Conservation (phyloP, 352 stramenopile genomes). For the Thraustochytrium striatum region DNA sequence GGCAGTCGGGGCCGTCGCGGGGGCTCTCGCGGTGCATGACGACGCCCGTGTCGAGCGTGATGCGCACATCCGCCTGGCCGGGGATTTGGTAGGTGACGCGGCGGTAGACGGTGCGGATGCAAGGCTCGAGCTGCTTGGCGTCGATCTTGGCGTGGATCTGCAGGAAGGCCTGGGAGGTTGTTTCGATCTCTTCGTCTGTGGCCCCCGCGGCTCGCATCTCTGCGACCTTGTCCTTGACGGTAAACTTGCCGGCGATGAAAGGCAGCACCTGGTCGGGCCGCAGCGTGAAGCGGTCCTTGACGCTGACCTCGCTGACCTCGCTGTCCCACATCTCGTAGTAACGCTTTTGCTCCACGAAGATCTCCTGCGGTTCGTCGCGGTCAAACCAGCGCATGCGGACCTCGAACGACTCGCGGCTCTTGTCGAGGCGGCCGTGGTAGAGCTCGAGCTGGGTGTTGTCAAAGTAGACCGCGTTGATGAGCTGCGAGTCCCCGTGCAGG, state of each 20-base stretch:
- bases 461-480: background rate
- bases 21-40: conserved; percentile 70
- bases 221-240: conserved; percentile 62
- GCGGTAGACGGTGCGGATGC: conserved; percentile 74
- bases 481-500: background rate
- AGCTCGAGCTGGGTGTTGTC: conserved; percentile 68
- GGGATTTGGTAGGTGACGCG: conserved; percentile 76
- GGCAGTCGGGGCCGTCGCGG: conserved; percentile 18
- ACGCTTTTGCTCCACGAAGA: conserved; percentile 77
- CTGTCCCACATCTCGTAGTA: conserved; percentile 74
- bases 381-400: conserved; percentile 75
- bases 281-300: conserved; percentile 74
- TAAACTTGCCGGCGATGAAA: conserved; percentile 60
- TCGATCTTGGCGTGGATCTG: conserved; percentile 69
- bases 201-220: conserved; percentile 22
- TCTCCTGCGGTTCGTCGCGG: conserved; percentile 59
- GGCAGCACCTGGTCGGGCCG: conserved; percentile 60
- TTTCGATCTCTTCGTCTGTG: conserved; percentile 53
- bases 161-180: conserved; percentile 64
- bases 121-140: conserved; percentile 71
- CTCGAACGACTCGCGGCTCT: conserved; percentile 70
- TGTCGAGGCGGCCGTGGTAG: conserved; percentile 75
- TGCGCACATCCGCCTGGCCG: conserved; percentile 73
- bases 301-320: conserved; percentile 67
- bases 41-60: conserved; percentile 75